Evolutionary conservation across 1,284 basidiomycete genomes (phyloP), one percentile per base, ranked within the genome.

Genomic region (Amylostereum chailletii): DNA sequence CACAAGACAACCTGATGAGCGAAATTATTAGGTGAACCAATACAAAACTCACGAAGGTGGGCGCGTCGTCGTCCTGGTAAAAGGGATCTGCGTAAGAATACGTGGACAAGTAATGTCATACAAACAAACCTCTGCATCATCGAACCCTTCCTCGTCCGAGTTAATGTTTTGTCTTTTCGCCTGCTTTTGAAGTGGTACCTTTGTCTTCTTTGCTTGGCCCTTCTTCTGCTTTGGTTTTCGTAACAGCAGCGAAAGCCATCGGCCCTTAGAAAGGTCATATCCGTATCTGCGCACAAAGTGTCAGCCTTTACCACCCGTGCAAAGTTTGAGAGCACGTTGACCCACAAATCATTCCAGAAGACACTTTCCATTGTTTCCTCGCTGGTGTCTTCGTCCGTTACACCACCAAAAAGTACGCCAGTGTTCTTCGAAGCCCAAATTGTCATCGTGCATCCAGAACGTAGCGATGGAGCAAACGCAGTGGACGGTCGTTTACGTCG

Each of bases 371-470:
- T 66, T 1, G 79, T 84, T 62, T 96, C 94, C 62, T 96, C 94
- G 51, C 80, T 79, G 31, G 76, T 83, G 60, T 96, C 94, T 53
- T 92, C 87, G 59, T 97, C 94, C 4, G 84, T 86, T 0, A 96
- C 94, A 4, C 94, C 94, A 9, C 93, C 94, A 60, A 96, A 97
- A 46, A 94, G 66, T 1, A 96, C 72, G 1, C 91, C 92, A 59
- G 81, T 86, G 30, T 70, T 73, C 56, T 76, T 81, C 9, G 75
- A 64, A 8, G 68, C 57, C 92, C 91, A 94, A 0, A 86, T 63
- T 0, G 86, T 70, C 91, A 94, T 94, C 2, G 90, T 92, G 57
- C 86, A 90, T 1, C 91, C 91, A 0, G 83, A 88, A 1, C 90
- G 77, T 2, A 83, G 63, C 0, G 77, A 72, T 0, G 88, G 87